phyloP scores from a whole-genome alignment of 2,329 filamentous ascomycete species.

The Colletotrichum cereale region DNA sequence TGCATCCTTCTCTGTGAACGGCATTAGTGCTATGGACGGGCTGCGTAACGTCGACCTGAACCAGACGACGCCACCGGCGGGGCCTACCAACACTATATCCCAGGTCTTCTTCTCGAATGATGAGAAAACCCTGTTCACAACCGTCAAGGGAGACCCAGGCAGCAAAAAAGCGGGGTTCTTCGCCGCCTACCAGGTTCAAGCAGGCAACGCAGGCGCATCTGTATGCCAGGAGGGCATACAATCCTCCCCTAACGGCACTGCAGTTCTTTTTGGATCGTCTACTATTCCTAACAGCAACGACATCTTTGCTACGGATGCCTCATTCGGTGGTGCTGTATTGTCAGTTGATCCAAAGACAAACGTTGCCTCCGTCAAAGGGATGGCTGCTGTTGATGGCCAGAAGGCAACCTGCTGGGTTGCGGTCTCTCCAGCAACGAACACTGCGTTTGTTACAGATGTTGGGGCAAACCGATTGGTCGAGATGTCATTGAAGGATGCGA shows the following conservation, averaged over 20 bases:
- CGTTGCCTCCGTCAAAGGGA: conserved; percentile 52
- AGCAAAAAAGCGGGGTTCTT: conserved; percentile 69
- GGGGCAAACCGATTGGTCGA: conserved; percentile 66
- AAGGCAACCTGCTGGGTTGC: conserved; percentile 70
- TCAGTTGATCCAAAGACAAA: conserved; percentile 51
- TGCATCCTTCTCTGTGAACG: conserved; percentile 52
- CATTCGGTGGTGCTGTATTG: conserved; percentile 67
- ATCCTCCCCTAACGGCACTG: conserved; percentile 66
- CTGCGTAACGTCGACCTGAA: conserved; percentile 62
- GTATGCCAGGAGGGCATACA: conserved; percentile 46
- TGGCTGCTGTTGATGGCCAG: conserved; percentile 62
- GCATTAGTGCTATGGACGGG: conserved; percentile 58
- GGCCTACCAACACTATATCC: conserved; percentile 70
- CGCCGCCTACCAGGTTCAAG: conserved; percentile 61
- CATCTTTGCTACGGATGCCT: conserved; percentile 69
- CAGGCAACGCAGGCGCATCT: not conserved
- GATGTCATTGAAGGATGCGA: conserved; percentile 63
- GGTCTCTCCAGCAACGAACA: conserved; percentile 60
- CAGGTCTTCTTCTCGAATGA: conserved; percentile 71
- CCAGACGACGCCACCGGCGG: conserved; percentile 69
- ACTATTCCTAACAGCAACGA: conserved; percentile 57
- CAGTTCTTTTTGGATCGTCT: conserved; percentile 67
- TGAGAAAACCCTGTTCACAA: conserved; percentile 63
- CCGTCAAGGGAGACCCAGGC: conserved; percentile 70
- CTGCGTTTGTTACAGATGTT: conserved; percentile 71